Percentiles rank a stretch among this genome's conserved stretches.
phyloP scores from a whole-genome alignment of 208 protist species.

The Lotmaria passim region DNA sequence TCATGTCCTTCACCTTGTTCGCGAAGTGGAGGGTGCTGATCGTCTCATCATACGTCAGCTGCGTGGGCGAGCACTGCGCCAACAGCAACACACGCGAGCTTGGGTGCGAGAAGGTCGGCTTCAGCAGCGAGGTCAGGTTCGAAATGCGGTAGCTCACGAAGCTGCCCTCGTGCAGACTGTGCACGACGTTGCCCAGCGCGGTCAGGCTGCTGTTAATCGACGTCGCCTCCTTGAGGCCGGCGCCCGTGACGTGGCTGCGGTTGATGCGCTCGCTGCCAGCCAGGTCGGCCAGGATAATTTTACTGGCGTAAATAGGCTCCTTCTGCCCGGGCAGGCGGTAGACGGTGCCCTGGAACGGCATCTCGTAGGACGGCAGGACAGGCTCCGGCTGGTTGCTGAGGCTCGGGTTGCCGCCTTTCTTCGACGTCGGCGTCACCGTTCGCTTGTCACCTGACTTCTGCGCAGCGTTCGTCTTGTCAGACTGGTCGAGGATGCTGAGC shows the following conservation, averaged over 20 bases:
- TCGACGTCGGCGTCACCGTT: slow-evolving; percentile 16
- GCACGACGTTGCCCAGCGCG: slow-evolving; percentile 92
- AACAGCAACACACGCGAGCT: slow-evolving; percentile 87
- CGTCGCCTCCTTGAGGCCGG: slow-evolving; percentile 83
- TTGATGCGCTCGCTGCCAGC: slow-evolving; percentile 91
- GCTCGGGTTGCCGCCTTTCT: slow-evolving; percentile 12
- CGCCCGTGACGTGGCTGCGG: slow-evolving; percentile 65
- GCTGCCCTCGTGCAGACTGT: slow-evolving; percentile 79
- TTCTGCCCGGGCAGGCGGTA: slow-evolving; percentile 66
- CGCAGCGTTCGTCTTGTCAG: slow-evolving; percentile 32
- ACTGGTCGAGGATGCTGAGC: slow-evolving; percentile 56
- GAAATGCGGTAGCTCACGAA: slow-evolving; percentile 90
- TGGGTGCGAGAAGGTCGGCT: slow-evolving; percentile 82
- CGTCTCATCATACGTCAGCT: slow-evolving; percentile 86
- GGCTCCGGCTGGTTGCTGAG: slow-evolving; percentile 17
- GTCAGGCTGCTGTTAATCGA: slow-evolving; percentile 94
- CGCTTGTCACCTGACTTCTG: slow-evolving; percentile 28
- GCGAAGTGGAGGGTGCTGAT: slow-evolving; percentile 90
- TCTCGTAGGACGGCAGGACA: slow-evolving; percentile 48
- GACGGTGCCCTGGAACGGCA: slow-evolving; percentile 82
- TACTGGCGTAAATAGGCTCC: slow-evolving; percentile 81
- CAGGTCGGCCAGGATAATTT: slow-evolving; percentile 93
- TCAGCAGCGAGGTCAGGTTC: slow-evolving; percentile 90
- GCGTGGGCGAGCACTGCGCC: slow-evolving; percentile 81
- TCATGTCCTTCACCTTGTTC: slow-evolving; percentile 91